Percentiles rank a stretch among this genome's conserved stretches.
Evolutionary conservation across 331 rosid genomes (phyloP).

Genomic region (Rhamnella rubrinervis): DNA sequence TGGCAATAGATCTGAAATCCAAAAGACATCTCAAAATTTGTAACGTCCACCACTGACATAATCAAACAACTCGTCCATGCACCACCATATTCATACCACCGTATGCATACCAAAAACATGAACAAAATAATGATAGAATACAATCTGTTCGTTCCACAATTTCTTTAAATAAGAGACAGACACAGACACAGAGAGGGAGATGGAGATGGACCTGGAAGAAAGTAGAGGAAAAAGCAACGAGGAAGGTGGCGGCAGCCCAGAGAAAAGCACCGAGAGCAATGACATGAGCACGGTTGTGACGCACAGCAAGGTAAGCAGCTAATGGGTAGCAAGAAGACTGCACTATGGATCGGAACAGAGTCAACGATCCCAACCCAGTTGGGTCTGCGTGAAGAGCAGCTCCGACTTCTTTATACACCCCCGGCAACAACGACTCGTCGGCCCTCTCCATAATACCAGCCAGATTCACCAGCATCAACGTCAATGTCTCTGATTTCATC

Average conservation of each 20-base stretch:
- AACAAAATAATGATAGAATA: too few species aligned
- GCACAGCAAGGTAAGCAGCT: constrained; percentile 65
- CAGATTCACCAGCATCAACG: constrained; percentile 59
- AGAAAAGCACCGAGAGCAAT: constrained; percentile 89
- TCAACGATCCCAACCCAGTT: constrained; percentile 71
- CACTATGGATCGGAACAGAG: constrained; percentile 69
- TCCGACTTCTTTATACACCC: constrained; percentile 74
- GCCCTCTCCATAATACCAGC: constrained; percentile 76
- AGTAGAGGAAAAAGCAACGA: constrained; percentile 74
- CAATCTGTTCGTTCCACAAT: too few species aligned
- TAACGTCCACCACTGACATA: too few species aligned
- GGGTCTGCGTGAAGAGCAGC: constrained; percentile 69
- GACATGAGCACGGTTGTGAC: constrained; percentile 72
- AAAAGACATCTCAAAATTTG: not conserved
- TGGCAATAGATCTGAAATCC: not conserved
- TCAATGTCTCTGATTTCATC: constrained; percentile 59
- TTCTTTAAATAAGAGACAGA: not conserved
- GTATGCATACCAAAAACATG: too few species aligned
- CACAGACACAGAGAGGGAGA: not conserved
- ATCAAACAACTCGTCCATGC: not conserved
- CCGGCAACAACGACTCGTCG: constrained; percentile 71
- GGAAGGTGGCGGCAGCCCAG: constrained; percentile 86
- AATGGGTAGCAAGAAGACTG: constrained; percentile 68
- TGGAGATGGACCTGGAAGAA: constrained; percentile 57
- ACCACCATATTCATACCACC: too few species aligned